Base-by-base conservation (phyloP, 2,329 filamentous ascomycete species). In the Aspergillus ustus region DNA sequence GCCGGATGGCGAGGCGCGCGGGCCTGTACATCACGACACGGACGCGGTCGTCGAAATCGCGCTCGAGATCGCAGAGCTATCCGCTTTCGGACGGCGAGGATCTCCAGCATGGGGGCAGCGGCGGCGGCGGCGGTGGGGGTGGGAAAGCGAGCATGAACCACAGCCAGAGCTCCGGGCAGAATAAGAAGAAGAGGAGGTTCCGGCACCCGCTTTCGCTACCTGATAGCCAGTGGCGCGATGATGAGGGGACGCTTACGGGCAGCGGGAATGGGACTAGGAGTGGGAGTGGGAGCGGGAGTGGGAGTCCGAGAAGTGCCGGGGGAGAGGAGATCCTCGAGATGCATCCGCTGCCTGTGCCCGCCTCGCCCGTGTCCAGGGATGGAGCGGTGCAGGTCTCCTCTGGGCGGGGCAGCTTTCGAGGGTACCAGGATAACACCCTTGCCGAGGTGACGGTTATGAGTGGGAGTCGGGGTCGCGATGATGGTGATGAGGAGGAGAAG, bases 181-280 rank as follows among this genome's bases (percentile, higher is more conserved):
- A 62, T 25, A 53, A 52, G 59, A 62, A 64, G 50, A 64, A 62
- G 29, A 53, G 55, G 43, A 68, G 69, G 59, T 75, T 73, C 56
- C 66, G 66, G 2, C 75, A 77, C 55, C 75, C 74, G 3, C 58
- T 76, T 3, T 72, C 69, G 2, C 50, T 76, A 20, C 73, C 73
- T 0, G 70, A 74, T 43, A 71, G 71, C 9, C 69, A 72, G 44
- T 75, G 72, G 73, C 25, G 67, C 68, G 40, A 73, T 31, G 74
- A 75, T n/a, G 71, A 74, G 56, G 63, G 69, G 60, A 69, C 72
- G 65, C 69, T 71, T 2, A 29, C 72, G 25, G 66, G 67, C 2
- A 67, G 63, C 29, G 63, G 67, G 17, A 31, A 19, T 13, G 52
- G 40, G 8, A 40, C 29, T 29, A 37, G 52, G 40, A 29, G 29